Evolutionary conservation across 208 protist species (phyloP), one percentile per base, ranked within the genome.

Genomic region (Angomonas ambiguus): DNA sequence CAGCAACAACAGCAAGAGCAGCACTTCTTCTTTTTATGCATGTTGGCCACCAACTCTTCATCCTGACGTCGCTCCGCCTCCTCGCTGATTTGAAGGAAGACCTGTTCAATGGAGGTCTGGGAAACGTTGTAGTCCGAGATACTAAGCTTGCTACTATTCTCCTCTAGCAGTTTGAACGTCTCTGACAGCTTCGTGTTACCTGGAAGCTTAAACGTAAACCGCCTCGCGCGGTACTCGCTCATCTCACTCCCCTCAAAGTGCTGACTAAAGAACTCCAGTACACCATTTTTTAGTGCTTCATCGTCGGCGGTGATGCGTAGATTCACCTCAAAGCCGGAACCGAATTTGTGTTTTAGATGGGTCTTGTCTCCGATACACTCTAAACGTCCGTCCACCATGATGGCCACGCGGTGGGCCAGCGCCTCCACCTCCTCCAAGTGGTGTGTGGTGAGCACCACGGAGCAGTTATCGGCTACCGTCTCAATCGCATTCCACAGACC

Each of bases 401-500:
- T 97, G 28, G 80, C 90, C 0, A 97, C 76, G 27, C 87, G 76
- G 59, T 85, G 57, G 30, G 82, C 84, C 6, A 98, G 73, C 0
- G 89, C 90, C 68, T 97, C 91, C 62, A 88, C 83, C 79, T 98
- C 95, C 62, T 96, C 91, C 73, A 98, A 74, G 56, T 95, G 89
- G 58, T 98, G 95, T 30, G 93, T 97, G 28, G 94, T 97, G 31
- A 98, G 69, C 59, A 92, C 83, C 24, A 92, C 72, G n/a, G 86
- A 76, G 76, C 86, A 92, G 67, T 80, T 71, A 31, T 67, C 57
- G 8, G 83, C 49, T 18, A 87, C 73, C 58, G 69, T 64, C 72
- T 90, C 78, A 35, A 89, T 91, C 27, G 74, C 76, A 16, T 48
- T 82, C 93, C 93, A 97, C 59, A 96, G 66, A 32, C 67, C 69